These are phyloP conservation scores for Pichia sp. DNA, from an alignment of 1,139 yeast genomes.

Conservation along the genomic window DNA sequence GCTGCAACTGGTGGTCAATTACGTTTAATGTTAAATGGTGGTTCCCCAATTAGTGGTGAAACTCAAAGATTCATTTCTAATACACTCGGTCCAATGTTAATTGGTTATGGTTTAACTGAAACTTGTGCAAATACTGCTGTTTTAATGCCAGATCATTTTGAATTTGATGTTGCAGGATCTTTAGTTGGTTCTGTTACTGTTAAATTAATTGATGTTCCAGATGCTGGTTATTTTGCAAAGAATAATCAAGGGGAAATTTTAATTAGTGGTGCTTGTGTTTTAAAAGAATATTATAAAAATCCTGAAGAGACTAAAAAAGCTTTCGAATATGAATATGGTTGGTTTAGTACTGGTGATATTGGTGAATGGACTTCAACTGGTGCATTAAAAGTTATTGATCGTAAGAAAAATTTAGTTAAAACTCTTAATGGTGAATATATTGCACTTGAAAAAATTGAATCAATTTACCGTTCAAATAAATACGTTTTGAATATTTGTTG, in stretches of 20 bases:
- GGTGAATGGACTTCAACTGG: conserved; percentile 89
- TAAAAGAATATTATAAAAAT: conserved; percentile 76
- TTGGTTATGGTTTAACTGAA: conserved; percentile 97
- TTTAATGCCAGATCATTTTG: conserved; percentile 58
- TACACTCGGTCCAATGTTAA: conserved; percentile 78
- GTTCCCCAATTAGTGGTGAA: conserved; percentile 80
- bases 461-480: conserved; percentile 76
- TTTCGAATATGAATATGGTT: conserved; percentile 71
- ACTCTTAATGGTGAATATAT: conserved; percentile 96
- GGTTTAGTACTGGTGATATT: conserved; percentile 97
- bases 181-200: conserved; percentile 78
- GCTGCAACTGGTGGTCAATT: conserved; percentile 94
- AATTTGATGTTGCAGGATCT: conserved; percentile 74
- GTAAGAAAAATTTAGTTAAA: conserved; percentile 94
- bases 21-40: conserved; percentile 77
- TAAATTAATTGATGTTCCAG: conserved; percentile 86
- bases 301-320: conserved; percentile 75
- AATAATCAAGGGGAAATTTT: conserved; percentile 90
- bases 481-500: conserved; percentile 79
- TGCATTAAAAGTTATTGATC: conserved; percentile 76
- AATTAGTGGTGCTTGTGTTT: conserved; percentile 68
- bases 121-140: conserved; percentile 86
- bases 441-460: conserved; percentile 90
- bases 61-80: conserved; percentile 82
- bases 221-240: conserved; percentile 87